Evolutionary conservation across 2,329 filamentous ascomycete species (phyloP), one percentile per base, ranked within the genome.

Genomic region (Claviceps humidiphila): DNA sequence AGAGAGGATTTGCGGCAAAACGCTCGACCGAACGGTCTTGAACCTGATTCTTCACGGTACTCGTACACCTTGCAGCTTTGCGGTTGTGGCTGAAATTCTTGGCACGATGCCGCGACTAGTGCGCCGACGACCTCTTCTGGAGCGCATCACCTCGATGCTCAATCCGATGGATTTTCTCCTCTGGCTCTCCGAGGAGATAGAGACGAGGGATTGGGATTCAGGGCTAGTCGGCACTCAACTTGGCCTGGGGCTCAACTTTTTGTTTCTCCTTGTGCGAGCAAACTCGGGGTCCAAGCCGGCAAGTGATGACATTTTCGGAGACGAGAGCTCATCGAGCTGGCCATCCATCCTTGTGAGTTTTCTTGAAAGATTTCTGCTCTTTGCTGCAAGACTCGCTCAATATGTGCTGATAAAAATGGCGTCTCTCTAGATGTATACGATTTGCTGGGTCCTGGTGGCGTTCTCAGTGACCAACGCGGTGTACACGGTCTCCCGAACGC

Each of bases 161-260:
- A 91, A 97, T 63, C 89, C 88, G 3, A 84, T 87, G 71, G 93
- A 98, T 69, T 87, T 91, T 63, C 71, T 93, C 51, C 80, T 98
- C 17, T 95, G 89, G 86, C 69, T 95, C 2, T 94, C 88, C 0
- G 91, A 97, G 66, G 88, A 95, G 69, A 78, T 98, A 55, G 90
- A 96, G 65, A 89, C 89, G 30, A 84, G 85, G 63, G 87, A 95
- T 60, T 94, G 89, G 82, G 87, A 96, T 59, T 88, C 91, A 20
- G 84, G 87, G 58, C 71, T 82, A 39, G 85, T 88, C 66, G 86
- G 88, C 26, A 79, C 82, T 5, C 82, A 87, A 50, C 72, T 95
- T 17, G 91, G 89, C 5, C 60, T 95, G 30, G 77, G 65, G 0
- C 73, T 90, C 60, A 97, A 97, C 67, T 70, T 95, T 42, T 59